phyloP scores from a whole-genome alignment of 2,329 filamentous ascomycete genomes.

The Aspergillus glaucus region DNA sequence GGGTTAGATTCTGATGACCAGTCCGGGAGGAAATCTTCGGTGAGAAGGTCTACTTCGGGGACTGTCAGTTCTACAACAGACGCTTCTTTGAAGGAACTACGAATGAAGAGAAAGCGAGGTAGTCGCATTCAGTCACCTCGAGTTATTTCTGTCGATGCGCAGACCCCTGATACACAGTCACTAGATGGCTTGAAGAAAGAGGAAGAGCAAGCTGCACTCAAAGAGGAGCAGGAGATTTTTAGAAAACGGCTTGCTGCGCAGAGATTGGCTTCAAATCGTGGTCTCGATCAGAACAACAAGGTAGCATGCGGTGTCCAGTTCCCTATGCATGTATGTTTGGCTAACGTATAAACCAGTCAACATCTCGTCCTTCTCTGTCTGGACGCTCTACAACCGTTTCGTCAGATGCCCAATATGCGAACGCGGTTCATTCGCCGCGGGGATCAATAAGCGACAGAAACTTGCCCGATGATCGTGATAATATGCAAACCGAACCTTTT shows the following conservation, averaged over 20 bases:
- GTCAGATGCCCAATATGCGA: conserved; percentile 4
- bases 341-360: conserved; percentile 5
- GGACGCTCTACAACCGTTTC: conserved; percentile 5
- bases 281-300: conserved; percentile 35
- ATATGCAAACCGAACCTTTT: conserved; percentile 27
- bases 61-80: conserved; percentile 42
- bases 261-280: conserved; percentile 49
- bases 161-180: conserved; percentile 37
- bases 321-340: neutral
- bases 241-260: conserved; percentile 51
- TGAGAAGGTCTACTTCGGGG: conserved; percentile 36
- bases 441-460: conserved; percentile 9
- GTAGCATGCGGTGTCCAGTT: conserved; percentile 15
- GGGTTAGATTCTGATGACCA: conserved; percentile 57
- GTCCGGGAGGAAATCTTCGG: conserved; percentile 57
- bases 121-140: conserved; percentile 22
- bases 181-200: conserved; percentile 52
- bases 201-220: conserved; percentile 47
- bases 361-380: conserved; percentile 4
- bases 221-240: conserved; percentile 53
- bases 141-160: conserved; percentile 21
- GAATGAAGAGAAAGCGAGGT: conserved; percentile 26
- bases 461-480: conserved; percentile 3
- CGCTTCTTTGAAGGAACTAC: conserved; percentile 41
- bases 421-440: conserved; percentile 4